phyloP scores from a whole-genome alignment of 768 basidiomycete genomes.

The Harrya chromipes region DNA sequence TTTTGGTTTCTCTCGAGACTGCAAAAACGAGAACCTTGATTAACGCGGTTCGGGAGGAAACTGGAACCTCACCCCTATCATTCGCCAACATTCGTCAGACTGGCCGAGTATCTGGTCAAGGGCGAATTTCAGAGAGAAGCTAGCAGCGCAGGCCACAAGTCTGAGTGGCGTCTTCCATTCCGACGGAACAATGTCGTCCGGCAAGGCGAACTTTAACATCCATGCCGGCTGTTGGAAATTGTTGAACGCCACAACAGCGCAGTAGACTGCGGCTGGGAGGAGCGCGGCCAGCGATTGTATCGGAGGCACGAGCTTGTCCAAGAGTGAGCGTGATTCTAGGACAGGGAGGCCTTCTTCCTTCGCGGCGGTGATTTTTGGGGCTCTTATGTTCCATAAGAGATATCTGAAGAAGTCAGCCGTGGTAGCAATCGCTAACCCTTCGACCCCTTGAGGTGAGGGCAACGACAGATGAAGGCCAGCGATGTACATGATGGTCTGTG shows the following conservation, averaged over 20 bases:
- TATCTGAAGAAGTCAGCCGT: slow-evolving; percentile 25
- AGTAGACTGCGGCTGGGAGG: slow-evolving; percentile 29
- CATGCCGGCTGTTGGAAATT: slow-evolving; percentile 36
- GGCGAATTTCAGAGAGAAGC: slow-evolving; percentile 16
- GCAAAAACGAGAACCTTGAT: background rate
- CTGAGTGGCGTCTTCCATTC: slow-evolving; percentile 25
- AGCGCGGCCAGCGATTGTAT: slow-evolving; percentile 23
- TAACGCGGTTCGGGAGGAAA: background rate
- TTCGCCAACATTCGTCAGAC: slow-evolving; percentile 30
- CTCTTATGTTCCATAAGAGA: slow-evolving; percentile 9
- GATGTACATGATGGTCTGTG: slow-evolving; percentile 26
- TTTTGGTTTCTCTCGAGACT: slow-evolving; percentile 31
- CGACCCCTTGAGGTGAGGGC: slow-evolving; percentile 14
- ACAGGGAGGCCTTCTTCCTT: slow-evolving; percentile 19
- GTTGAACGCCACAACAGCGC: slow-evolving; percentile 26
- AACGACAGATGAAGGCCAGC: slow-evolving; percentile 21
- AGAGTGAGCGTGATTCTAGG: slow-evolving; percentile 15
- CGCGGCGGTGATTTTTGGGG: background rate
- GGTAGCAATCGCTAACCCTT: slow-evolving; percentile 24
- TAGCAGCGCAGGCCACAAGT: slow-evolving; percentile 27
- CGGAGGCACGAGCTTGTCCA: slow-evolving; percentile 28
- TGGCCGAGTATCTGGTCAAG: slow-evolving; percentile 9
- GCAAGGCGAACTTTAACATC: slow-evolving; percentile 28
- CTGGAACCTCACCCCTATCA: slow-evolving; percentile 28
- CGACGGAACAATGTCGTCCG: slow-evolving; percentile 19